Conservation (phyloP, 2,329 filamentous ascomycete species). For the Fusarium stilboides region DNA sequence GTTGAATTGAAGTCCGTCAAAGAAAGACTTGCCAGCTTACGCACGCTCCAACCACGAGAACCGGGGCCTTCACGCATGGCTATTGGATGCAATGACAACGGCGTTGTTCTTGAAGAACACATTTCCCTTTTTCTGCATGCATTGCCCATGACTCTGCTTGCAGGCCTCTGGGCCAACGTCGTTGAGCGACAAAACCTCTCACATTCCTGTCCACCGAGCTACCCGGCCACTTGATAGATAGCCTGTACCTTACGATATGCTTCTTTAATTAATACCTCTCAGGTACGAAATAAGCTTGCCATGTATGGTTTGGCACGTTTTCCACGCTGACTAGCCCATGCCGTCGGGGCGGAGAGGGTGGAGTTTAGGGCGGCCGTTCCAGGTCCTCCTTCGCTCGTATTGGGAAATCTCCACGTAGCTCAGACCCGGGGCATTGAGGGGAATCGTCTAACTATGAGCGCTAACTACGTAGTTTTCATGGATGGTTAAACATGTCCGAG, state of each 20-base stretch:
- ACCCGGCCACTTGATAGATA: not conserved
- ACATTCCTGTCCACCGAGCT: conserved; percentile 14
- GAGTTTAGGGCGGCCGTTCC: conserved; percentile 27
- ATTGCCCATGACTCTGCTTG: no score
- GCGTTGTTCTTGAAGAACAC: not conserved
- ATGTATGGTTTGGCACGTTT: conserved; percentile 23
- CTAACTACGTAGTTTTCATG: not conserved
- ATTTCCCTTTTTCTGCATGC: no score
- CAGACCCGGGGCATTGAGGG: conserved; percentile 16
- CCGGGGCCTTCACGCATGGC: not conserved
- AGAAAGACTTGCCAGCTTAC: not conserved
- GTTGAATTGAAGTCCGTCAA: not conserved
- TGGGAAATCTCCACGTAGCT: conserved; percentile 32
- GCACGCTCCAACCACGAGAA: not conserved
- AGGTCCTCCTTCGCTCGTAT: conserved; percentile 40
- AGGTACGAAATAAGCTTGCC: conserved; percentile 32
- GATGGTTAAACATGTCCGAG: not conserved
- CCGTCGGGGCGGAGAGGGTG: conserved; percentile 18
- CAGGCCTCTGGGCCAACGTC: not conserved
- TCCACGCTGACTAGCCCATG: conserved; percentile 23
- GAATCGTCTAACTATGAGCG: conserved; percentile 5
- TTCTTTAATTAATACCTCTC: conserved; percentile 1
- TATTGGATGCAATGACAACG: not conserved
- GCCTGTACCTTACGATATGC: conserved; percentile 11
- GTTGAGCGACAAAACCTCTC: not conserved